Base-by-base conservation (phyloP, 305 asterid species). In the Stenogyne calaminthoides region DNA sequence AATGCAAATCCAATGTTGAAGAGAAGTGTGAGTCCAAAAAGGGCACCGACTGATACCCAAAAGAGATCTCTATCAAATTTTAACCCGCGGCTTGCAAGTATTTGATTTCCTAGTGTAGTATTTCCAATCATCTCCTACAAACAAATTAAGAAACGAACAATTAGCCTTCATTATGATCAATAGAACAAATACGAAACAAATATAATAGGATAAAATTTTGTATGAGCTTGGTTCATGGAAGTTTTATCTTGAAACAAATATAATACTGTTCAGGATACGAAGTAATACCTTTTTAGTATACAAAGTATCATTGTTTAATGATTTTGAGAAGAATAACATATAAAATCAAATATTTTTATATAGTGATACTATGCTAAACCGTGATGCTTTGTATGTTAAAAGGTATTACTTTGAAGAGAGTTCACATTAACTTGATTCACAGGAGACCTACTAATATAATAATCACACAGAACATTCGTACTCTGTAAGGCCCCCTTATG, bases 31-130 rank as follows among this genome's bases (percentile, higher is more conserved):
- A 89, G 56, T 25, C 91, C 91, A 22, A 86, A 55, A 60, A 91
- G 69, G 46, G 89, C 96, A 37, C 82, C 84, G 64, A 91, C 72
- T 36, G 95, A 84, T 73, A 88, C 69, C 97, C 97, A 89, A 56
- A 69, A 84, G 18, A 76, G 44, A 49, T 81, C 20, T 47, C 76
- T 83, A 18, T 78, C 80, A 72, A 84, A 88, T 86, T 76, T 74
- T 55, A 91, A 72, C 4, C 96, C 96, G 3, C 86, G 94, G 65
- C 56, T 73, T 72, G 76, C 85, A 73, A 91, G 96, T 9, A 86
- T 80, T 77, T 78, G 85, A 51, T 60, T 69, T 64, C 96, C 97
- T 27, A 89, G n/a, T 36, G 91, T 83, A 32, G 80, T 76, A 71
- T 84, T 86, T 64, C 86, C 80, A 52, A 34, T 15, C 57, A 79